These are phyloP conservation scores for Nicotiana knightiana DNA, from an alignment of 257 asterid genomes.

Conservation along the genomic window DNA sequence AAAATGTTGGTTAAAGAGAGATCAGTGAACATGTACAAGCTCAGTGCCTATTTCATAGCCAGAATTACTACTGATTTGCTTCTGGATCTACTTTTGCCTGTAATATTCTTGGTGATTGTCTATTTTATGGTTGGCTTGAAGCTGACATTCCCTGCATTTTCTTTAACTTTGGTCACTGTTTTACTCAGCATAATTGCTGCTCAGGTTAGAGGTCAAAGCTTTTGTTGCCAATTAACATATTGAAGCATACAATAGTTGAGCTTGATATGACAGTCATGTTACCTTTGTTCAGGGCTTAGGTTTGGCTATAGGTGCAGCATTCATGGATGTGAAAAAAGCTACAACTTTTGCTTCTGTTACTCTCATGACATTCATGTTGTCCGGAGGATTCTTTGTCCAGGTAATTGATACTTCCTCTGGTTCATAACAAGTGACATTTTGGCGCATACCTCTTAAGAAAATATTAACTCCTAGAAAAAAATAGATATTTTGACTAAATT, in stretches of 20 bases:
- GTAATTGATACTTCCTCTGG: conserved; percentile 7
- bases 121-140: conserved; percentile 41
- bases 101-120: conserved; percentile 27
- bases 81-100: conserved; percentile 32
- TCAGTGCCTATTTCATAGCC: conserved; percentile 38
- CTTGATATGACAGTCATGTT: background rate
- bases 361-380: conserved; percentile 40
- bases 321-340: conserved; percentile 41
- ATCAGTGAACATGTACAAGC: conserved; percentile 43
- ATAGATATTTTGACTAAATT: too few species aligned
- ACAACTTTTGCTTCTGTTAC: conserved; percentile 42
- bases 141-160: conserved; percentile 30
- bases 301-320: conserved; percentile 38
- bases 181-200: conserved; percentile 36
- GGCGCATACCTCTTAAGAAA: too few species aligned
- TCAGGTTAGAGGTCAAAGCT: conserved; percentile 21
- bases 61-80: conserved; percentile 37
- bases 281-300: conserved; percentile 27
- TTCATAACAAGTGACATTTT: too few species aligned
- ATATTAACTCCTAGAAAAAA: too few species aligned
- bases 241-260: background rate
- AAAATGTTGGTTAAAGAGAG: conserved; percentile 42
- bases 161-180: conserved; percentile 23
- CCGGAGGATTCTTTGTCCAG: conserved; percentile 36
- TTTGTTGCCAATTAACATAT: background rate